Evolutionary conservation across 2,329 filamentous ascomycete genomes (phyloP).

Genomic region (Xylariaceae sp.): DNA sequence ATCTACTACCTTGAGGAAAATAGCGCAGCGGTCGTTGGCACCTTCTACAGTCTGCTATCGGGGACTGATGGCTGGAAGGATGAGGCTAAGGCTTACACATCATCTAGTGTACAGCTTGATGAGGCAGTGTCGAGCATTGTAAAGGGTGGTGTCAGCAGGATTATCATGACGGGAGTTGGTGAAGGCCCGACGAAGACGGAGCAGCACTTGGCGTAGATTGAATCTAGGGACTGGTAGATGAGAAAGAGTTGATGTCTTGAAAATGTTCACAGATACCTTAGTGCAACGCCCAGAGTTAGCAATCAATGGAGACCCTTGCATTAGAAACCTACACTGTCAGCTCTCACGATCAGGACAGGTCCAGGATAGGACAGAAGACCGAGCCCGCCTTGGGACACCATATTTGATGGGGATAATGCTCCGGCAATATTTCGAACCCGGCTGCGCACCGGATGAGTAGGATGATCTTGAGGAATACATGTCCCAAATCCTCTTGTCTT

Average conservation of each 20-base stretch:
- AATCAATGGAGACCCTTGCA: too few species aligned
- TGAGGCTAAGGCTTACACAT: conserved; percentile 45
- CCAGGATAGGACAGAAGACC: too few species aligned
- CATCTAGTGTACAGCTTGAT: conserved; percentile 55
- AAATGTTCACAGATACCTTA: conserved; percentile 10
- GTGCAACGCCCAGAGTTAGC: too few species aligned
- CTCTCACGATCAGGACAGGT: too few species aligned
- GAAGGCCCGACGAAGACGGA: conserved; percentile 81
- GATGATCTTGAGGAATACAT: too few species aligned
- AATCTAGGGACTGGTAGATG: too few species aligned
- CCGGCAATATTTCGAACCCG: too few species aligned
- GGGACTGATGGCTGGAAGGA: conserved; percentile 69
- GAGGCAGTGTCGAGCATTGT: conserved; percentile 62
- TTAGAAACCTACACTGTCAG: too few species aligned
- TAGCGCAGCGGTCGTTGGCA: conserved; percentile 66
- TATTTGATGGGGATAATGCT: too few species aligned
- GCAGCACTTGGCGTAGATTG: conserved; percentile 63
- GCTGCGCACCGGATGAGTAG: too few species aligned
- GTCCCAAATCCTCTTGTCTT: too few species aligned
- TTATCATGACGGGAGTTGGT: conserved; percentile 89
- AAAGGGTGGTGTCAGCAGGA: conserved; percentile 75
- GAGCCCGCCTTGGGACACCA: too few species aligned
- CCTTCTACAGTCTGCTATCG: conserved; percentile 65
- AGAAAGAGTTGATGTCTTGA: conserved; percentile 6
- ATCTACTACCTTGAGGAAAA: conserved; percentile 90